A percentile compares a stretch with the other conserved stretches of the same genome.
Evolutionary conservation across 805 yeast species (phyloP).

Genomic region (Yamadazyma insecticola): DNA sequence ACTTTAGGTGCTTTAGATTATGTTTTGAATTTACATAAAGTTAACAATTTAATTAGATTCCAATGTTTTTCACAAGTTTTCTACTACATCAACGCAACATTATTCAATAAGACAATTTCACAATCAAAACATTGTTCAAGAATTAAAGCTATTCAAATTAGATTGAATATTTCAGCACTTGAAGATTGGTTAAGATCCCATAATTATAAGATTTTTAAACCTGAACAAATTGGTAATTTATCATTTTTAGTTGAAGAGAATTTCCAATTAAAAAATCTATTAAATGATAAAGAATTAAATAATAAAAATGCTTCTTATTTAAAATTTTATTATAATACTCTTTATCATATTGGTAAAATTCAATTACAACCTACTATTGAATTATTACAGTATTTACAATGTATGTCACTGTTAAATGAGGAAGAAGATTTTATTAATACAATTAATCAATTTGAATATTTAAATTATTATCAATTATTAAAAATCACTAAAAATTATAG

Average conservation of each 20-base stretch:
- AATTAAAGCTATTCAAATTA: slow-evolving; percentile 80
- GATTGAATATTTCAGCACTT: slow-evolving; percentile 77
- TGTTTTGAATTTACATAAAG: slow-evolving; percentile 75
- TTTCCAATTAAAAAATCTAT: slow-evolving; percentile 17
- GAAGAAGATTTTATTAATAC: slow-evolving; percentile 60
- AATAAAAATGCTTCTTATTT: slow-evolving; percentile 42
- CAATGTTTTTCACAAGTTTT: slow-evolving; percentile 76
- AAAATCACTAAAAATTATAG: slow-evolving; percentile 72
- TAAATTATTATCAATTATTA: slow-evolving; percentile 67
- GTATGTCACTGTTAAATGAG: slow-evolving; percentile 65
- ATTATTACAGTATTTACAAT: slow-evolving; percentile 86
- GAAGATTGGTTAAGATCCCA: slow-evolving; percentile 91
- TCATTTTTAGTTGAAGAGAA: slow-evolving; percentile 11
- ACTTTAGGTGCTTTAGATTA: slow-evolving; percentile 85
- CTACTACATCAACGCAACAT: slow-evolving; percentile 66
- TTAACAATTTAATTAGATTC: slow-evolving; percentile 71
- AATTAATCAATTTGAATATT: slow-evolving; percentile 45
- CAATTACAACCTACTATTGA: slow-evolving; percentile 74
- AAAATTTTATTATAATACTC: slow-evolving; percentile 58
- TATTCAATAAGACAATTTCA: slow-evolving; percentile 70
- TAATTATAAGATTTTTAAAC: slow-evolving; percentile 40
- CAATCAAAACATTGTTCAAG: slow-evolving; percentile 72
- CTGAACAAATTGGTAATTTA: slow-evolving; percentile 29
- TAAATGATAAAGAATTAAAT: slow-evolving; percentile 15
- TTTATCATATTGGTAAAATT: slow-evolving; percentile 58